phyloP scores from a whole-genome alignment of 805 yeast genomes.

The Spathaspora girioi region DNA sequence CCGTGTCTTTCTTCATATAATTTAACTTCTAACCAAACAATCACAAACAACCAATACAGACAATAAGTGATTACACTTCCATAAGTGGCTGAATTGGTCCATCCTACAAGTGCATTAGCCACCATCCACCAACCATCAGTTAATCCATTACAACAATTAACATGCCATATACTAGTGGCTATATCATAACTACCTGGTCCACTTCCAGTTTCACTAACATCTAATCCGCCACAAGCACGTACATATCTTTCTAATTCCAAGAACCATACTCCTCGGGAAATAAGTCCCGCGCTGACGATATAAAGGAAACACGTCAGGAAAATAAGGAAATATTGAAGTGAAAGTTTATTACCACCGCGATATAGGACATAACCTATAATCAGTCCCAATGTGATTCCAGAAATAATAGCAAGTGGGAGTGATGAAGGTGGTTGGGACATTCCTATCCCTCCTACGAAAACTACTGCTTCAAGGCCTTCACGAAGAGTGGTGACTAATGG shows the following conservation, averaged over 20 bases:
- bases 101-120: slow-evolving; percentile 82
- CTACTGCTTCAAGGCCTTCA: slow-evolving; percentile 90
- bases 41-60: slow-evolving; percentile 60
- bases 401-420: slow-evolving; percentile 49
- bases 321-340: slow-evolving; percentile 71
- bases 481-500: slow-evolving; percentile 85
- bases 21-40: slow-evolving; percentile 40
- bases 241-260: slow-evolving; percentile 77
- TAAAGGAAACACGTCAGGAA: slow-evolving; percentile 77
- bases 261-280: slow-evolving; percentile 89
- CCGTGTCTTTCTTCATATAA: slow-evolving; percentile 55
- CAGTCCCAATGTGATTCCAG: slow-evolving; percentile 59
- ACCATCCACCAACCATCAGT: slow-evolving; percentile 94
- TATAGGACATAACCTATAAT: slow-evolving; percentile 65
- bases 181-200: slow-evolving; percentile 95
- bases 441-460: slow-evolving; percentile 82
- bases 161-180: slow-evolving; percentile 81
- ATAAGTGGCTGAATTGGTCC: slow-evolving; percentile 93
- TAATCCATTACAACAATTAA: slow-evolving; percentile 89
- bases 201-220: slow-evolving; percentile 81
- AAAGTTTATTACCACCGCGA: slow-evolving; percentile 73
- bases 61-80: slow-evolving; percentile 78
- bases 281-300: slow-evolving; percentile 80
- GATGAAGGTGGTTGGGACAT: slow-evolving; percentile 65
- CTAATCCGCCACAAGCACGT: slow-evolving; percentile 72